phyloP scores from a whole-genome alignment of 768 basidiomycete species.

The Daedaleopsis nitida region DNA sequence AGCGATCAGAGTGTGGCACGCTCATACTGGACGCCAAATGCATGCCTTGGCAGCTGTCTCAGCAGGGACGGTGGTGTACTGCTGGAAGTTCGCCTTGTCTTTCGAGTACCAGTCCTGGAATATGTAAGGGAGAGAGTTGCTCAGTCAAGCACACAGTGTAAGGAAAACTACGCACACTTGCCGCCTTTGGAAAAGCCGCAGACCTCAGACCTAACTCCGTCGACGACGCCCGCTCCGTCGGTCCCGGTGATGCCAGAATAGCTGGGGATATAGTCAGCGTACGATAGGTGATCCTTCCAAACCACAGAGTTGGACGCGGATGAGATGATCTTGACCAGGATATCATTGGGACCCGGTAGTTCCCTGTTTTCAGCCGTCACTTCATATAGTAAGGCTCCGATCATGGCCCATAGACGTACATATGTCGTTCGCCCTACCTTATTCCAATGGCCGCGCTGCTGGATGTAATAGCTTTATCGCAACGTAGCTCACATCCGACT shows the following conservation, averaged over 20 bases:
- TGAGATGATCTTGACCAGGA: slow-evolving; percentile 31
- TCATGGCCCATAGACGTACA: too few species aligned
- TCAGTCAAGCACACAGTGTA: background rate
- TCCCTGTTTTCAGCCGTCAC: too few species aligned
- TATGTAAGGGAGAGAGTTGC: background rate
- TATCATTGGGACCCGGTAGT: slow-evolving; percentile 20
- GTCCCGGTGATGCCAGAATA: slow-evolving; percentile 41
- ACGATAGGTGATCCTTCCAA: slow-evolving; percentile 34
- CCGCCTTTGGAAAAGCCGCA: slow-evolving; percentile 40
- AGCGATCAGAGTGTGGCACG: background rate
- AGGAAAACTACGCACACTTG: slow-evolving; percentile 31
- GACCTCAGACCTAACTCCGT: slow-evolving; percentile 40
- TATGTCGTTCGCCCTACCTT: too few species aligned
- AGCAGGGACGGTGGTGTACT: slow-evolving; percentile 27
- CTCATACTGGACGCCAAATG: too few species aligned
- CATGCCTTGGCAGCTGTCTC: slow-evolving; percentile 25
- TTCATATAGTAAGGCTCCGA: too few species aligned
- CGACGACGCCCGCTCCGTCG: slow-evolving; percentile 43
- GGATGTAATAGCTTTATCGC: too few species aligned
- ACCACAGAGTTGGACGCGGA: slow-evolving; percentile 37
- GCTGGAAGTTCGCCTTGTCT: slow-evolving; percentile 24
- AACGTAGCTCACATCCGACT: too few species aligned
- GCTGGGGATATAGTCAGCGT: slow-evolving; percentile 28
- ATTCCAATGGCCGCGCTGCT: too few species aligned
- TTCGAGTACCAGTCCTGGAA: slow-evolving; percentile 18